Conservation (phyloP, 768 basidiomycete genomes). For the Lactarius tabidus region DNA sequence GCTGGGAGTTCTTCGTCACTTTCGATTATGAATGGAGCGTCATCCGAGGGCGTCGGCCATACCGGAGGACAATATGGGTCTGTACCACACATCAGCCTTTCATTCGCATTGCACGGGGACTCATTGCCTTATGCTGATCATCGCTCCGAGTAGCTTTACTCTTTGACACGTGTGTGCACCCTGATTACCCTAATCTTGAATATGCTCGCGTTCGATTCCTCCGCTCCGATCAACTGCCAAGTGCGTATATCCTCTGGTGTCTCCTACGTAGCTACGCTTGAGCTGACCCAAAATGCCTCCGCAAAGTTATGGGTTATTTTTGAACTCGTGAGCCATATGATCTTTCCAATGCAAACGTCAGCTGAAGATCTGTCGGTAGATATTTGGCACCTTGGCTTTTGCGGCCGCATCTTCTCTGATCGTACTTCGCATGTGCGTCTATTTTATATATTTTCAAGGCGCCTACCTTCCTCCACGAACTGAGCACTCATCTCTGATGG, state of each 20-base stretch:
- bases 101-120: no score
- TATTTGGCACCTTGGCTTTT: not conserved
- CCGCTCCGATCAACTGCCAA: slow-evolving; percentile 7
- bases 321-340: not conserved
- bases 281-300: not conserved
- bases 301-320: not conserved
- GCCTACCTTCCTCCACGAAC: not conserved
- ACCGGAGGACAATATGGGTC: slow-evolving; percentile 15
- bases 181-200: not conserved
- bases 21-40: not conserved
- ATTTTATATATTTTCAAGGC: not conserved
- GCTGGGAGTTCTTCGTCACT: not conserved
- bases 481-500: not conserved
- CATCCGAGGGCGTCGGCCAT: slow-evolving; percentile 2
- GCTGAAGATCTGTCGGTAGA: not conserved
- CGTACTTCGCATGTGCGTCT: slow-evolving; percentile 12
- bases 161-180: slow-evolving; percentile 1
- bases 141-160: slow-evolving; percentile 5
- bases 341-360: not conserved
- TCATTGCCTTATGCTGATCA: not conserved
- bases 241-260: not conserved
- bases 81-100: not conserved
- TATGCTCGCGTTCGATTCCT: not conserved
- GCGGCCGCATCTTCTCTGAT: slow-evolving; percentile 2
- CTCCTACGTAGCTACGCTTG: not conserved